Evolutionary conservation across 106 monocot species (phyloP).

Genomic region (Dendrobium nobile): DNA sequence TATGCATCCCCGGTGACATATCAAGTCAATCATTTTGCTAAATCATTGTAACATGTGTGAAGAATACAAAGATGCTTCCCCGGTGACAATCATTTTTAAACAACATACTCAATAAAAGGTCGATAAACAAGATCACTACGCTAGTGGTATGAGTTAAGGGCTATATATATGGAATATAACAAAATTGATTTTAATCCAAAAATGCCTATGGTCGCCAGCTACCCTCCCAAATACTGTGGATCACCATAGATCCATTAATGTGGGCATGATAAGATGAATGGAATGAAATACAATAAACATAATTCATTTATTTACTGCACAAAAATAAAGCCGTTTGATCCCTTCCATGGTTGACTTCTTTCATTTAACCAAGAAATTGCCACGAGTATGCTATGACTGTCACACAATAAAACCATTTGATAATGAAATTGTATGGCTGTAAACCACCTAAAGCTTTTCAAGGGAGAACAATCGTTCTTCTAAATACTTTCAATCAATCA

Average conservation of each 20-base stretch:
- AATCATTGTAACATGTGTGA: background rate
- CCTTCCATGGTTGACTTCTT: background rate
- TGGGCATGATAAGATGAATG: background rate
- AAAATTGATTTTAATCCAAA: too few relatives aligned
- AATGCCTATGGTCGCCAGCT: too few relatives aligned
- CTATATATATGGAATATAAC: too few relatives aligned
- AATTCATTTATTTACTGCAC: too few relatives aligned
- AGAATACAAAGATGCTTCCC: background rate
- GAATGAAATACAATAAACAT: background rate
- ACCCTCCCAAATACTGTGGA: too few relatives aligned
- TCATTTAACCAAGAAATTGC: background rate
- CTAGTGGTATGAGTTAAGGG: too few relatives aligned
- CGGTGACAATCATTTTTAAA: too few relatives aligned
- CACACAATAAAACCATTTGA: too few relatives aligned
- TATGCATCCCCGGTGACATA: background rate
- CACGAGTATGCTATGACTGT: too few relatives aligned
- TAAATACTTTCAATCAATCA: conserved; percentile 9
- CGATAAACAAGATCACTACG: too few relatives aligned
- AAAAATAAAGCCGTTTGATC: background rate
- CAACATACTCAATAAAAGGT: too few relatives aligned
- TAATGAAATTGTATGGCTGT: too few relatives aligned
- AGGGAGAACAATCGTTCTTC: background rate
- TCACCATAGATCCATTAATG: background rate
- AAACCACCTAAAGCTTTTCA: background rate
- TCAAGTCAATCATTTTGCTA: background rate